Base-by-base conservation (phyloP, 257 asterid genomes). In the Capsicum rhomboideum region DNA sequence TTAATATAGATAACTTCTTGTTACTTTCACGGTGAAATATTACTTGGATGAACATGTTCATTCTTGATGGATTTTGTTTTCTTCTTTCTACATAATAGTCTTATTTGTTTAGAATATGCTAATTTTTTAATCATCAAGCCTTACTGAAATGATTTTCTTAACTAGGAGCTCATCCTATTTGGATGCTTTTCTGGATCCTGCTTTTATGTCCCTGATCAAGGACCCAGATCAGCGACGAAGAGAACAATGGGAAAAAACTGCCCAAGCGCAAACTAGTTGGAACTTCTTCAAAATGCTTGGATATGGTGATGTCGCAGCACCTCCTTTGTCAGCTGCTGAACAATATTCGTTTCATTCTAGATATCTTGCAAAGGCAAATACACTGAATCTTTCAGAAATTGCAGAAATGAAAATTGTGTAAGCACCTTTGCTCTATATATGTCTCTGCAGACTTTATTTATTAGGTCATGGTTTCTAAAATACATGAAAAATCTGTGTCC, bases 321-420 rank as follows among this genome's bases (percentile, higher is more conserved):
- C 93, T 90, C 93, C 97, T 86, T 92, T 93, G 83, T 91, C 98
- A 58, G 91, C 98, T 66, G 95, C 99, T 28, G 98, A 96, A 88
- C 98, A 96, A 86, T 96, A 93, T 85, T 96, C 98, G 0, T 94
- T 94, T 83, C 99, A 96, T 87, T 93, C 99, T 46, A 89, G 97
- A 93, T 96, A 94, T 90, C 96, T 94, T 74, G 90, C 98, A 78
- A 96, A 93, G 92, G 99, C 99, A 83, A 96, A 91, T 89, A 91
- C 98, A 49, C 90, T 90, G 53, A 92, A 91, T 90, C 97, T 94
- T 82, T 96, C 98, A 44, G 98, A 94, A 72, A 92, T 96, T 72
- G 97, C 96, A 44, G 99, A 94, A 86, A 94, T 94, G 99, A 96
- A 91, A 89, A 96, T 94, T 71, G 92, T 96, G 99, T 94, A 92